Percentiles rank a stretch among this genome's conserved stretches.
phyloP scores from a whole-genome alignment of 2,329 filamentous ascomycete genomes.

The Colletotrichum sp. region DNA sequence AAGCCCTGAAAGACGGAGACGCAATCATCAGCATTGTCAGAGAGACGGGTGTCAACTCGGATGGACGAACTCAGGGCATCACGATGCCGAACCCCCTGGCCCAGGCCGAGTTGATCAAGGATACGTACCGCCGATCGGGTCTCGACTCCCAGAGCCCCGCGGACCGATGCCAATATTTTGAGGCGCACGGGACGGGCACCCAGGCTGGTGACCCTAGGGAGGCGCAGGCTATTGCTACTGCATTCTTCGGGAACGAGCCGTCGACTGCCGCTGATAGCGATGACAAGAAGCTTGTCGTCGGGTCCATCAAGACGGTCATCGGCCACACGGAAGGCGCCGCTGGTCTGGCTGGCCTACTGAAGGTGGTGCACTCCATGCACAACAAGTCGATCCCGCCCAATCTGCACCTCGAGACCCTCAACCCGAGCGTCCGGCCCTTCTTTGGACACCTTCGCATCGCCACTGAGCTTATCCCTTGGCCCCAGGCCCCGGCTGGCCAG shows the following conservation, averaged over 20 bases:
- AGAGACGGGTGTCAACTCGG: constrained; percentile 41
- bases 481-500: constrained; percentile 20
- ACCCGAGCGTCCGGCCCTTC: constrained; percentile 24
- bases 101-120: constrained; percentile 42
- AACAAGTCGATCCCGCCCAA: constrained; percentile 23
- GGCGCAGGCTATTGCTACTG: constrained; percentile 25
- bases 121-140: constrained; percentile 41
- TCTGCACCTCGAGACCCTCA: constrained; percentile 19
- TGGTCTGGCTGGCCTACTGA: constrained; percentile 25
- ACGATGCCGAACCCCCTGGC: constrained; percentile 37
- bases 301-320: constrained; percentile 27
- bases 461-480: constrained; percentile 28
- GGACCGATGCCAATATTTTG: constrained; percentile 45
- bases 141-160: constrained; percentile 33
- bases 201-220: constrained; percentile 31
- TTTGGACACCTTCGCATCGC: constrained; percentile 30
- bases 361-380: constrained; percentile 21
- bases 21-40: constrained; percentile 41
- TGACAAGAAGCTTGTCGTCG: constrained; percentile 28
- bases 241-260: constrained; percentile 32
- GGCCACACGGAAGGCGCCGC: constrained; percentile 24
- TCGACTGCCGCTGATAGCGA: constrained; percentile 23
- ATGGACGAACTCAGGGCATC: constrained; percentile 48
- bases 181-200: constrained; percentile 50
- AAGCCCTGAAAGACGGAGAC: constrained; percentile 45